Evolutionary conservation across 345 rosid genomes (phyloP), one percentile per base, ranked within the genome.

Genomic region (Brassica juncea): DNA sequence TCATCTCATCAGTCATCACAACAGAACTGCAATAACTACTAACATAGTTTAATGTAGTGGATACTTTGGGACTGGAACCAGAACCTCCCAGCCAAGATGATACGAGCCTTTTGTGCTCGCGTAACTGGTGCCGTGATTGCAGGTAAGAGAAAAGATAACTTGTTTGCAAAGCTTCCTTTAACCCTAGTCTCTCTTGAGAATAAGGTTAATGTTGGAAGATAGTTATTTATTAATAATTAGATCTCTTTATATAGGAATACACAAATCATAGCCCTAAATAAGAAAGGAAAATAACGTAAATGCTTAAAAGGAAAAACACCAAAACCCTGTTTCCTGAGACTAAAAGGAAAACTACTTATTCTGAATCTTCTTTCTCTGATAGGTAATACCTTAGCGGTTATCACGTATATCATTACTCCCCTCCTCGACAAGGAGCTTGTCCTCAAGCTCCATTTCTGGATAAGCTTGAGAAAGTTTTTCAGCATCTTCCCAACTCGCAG

Each of bases 391-490:
- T 2, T n/a, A 54, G 10, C 25, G 25, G 25, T 23, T 23, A 23
- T 23, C 25, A 42, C 49, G 59, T 54, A 27, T 55, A 55, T 55
- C 60, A 55, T 49, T 49, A 49, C 57, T 49, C 59, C 23, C 59
- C 59, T 54, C 59, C 59, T 54, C 59, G 59, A 54, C 57, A 12
- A 49, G 57, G 16, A 49, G 57, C 58, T 54, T 54, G 58, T 54
- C 58, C 58, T 54, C 58, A 19, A 55, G 60, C 60, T 55, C 60
- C 8, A 55, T 15, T 3, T 55, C 12, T 55, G 60, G 27, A 55
- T 6, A 55, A 16, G 60, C 60, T 16, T 19, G 27, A 6, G 3
- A 2, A 6, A 55, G 8, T 10, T 55, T 16, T 1, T 55, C 27
- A 0, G 60, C 60, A 16, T 55, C 60, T 15, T 54, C 59, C 59